Evolutionary conservation across 2,329 filamentous ascomycete species (phyloP).

Genomic region (Clarireedia paspali): DNA sequence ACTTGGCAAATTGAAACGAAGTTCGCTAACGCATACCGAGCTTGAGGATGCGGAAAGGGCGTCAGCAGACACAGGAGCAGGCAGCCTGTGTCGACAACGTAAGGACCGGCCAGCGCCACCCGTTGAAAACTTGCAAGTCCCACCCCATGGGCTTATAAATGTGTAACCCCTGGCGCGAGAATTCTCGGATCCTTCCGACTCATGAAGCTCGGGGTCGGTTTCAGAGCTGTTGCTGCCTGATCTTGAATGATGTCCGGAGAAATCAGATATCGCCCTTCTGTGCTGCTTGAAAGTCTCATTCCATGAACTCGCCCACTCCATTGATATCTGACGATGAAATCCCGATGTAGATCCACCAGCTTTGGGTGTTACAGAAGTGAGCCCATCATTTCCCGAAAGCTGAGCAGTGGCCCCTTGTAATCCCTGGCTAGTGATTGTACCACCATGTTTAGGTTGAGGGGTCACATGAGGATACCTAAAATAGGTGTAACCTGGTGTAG

Average conservation of each 20-base stretch:
- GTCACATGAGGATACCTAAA: conserved; percentile 19
- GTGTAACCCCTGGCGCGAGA: conserved; percentile 51
- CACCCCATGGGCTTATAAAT: conserved; percentile 82
- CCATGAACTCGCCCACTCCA: conserved; percentile 34
- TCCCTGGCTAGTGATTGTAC: background rate
- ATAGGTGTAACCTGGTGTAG: conserved; percentile 27
- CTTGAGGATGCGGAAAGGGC: conserved; percentile 5
- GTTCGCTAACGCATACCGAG: conserved; percentile 57
- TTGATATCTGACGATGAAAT: conserved; percentile 49
- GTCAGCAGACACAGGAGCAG: conserved; percentile 32
- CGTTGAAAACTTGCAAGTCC: conserved; percentile 77
- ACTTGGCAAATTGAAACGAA: conserved; percentile 81
- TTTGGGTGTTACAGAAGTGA: conserved; percentile 1
- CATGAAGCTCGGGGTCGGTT: background rate
- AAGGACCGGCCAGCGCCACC: conserved; percentile 67
- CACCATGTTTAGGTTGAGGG: conserved; percentile 2
- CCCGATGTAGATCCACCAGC: conserved; percentile 9
- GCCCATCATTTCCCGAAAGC: conserved; percentile 1
- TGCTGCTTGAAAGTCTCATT: conserved; percentile 20
- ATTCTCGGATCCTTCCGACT: conserved; percentile 8
- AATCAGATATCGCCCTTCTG: conserved; percentile 21
- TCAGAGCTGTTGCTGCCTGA: conserved; percentile 10
- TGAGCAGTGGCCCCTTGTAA: background rate
- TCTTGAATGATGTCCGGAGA: conserved; percentile 12
- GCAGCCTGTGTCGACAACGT: conserved; percentile 65